phyloP scores from a whole-genome alignment of 2,329 filamentous ascomycete species.

The Colletotrichum lindemuthianum region DNA sequence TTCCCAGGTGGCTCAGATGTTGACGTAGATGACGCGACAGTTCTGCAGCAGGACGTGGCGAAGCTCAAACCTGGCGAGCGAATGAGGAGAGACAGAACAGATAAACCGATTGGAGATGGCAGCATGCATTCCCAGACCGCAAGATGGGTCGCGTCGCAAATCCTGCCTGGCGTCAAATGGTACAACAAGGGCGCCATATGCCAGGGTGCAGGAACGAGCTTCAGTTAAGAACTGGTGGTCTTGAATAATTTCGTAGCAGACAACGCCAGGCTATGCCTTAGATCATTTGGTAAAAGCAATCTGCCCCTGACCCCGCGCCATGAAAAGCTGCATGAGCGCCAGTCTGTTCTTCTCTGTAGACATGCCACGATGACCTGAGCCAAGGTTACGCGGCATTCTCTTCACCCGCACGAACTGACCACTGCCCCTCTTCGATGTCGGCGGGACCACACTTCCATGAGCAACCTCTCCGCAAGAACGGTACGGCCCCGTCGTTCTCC shows the following conservation, averaged over 20 bases:
- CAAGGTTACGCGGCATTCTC: not conserved
- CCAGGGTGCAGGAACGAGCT: conserved; percentile 53
- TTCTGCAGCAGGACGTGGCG: conserved; percentile 43
- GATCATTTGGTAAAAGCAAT: not conserved
- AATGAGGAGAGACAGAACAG: conserved; percentile 55
- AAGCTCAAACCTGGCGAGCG: conserved; percentile 42
- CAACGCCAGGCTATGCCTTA: not conserved
- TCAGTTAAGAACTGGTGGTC: conserved; percentile 12
- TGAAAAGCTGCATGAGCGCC: not conserved
- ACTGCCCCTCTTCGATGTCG: conserved; percentile 43
- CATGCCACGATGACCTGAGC: not conserved
- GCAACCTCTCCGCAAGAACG: conserved; percentile 59
- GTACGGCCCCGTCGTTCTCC: conserved; percentile 51
- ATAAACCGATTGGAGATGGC: conserved; percentile 65
- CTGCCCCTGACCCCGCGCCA: conserved; percentile 19
- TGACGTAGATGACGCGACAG: conserved; percentile 33
- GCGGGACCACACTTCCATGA: conserved; percentile 59
- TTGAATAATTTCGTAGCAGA: not conserved
- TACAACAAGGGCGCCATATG: conserved; percentile 62
- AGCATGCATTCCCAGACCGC: conserved; percentile 68
- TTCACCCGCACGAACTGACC: conserved; percentile 24
- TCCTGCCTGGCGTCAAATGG: conserved; percentile 61
- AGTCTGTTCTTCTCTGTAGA: not conserved
- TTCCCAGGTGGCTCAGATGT: conserved; percentile 46
- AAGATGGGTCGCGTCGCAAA: conserved; percentile 65